Base-by-base conservation (phyloP, 202 grass and related monocot genomes). In the Digitaria exilis region DNA sequence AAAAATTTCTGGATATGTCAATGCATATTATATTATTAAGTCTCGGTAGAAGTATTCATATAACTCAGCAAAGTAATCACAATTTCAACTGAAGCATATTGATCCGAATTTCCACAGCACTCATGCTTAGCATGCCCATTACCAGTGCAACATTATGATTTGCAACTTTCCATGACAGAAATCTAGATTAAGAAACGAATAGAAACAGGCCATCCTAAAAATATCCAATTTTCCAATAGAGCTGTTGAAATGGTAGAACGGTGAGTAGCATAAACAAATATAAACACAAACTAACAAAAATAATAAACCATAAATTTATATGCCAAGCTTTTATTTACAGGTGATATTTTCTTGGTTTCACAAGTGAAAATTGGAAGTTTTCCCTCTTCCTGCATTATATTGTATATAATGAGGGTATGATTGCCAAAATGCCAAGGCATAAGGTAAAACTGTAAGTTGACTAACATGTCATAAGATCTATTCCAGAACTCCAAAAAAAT, bases 221-320 rank as follows among this genome's bases (percentile, higher is more conserved):
- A 7, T 25, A 62, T 58, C 30, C 46, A 70, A 16, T 41, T 31
- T 70, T 42, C 7, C 18, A 76, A 24, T 21, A 25, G 71, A 60
- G 29, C 4, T 48, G 58, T 13, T 18, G 57, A 81, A 45, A 61
- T 26, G 42, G 55, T 64, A 70, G 8, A 63, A 68, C 39, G 29
- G 30, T 67, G 68, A 51, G 51, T 67, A 29, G 29, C 17, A 76
- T 30, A 44, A 42, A 85, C 25, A 85, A 15, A 71, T 35, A n/a
- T 28, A 62, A 78, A 74, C 30, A 11, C 9, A 25, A 48, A 54
- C 6, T 30, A 72, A 45, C 13, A 21, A 45, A 69, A 22, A 24
- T 35, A 24, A 46, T 29, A 48, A 48, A 48, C 13, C 16, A 69
- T 16, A 71, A 43, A 71, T 31, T 77, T 9, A 63, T 5, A 77